Percentiles rank a stretch among this genome's conserved stretches.
Conservation (phyloP, 345 rosid genomes). For the Isatis tinctoria region DNA sequence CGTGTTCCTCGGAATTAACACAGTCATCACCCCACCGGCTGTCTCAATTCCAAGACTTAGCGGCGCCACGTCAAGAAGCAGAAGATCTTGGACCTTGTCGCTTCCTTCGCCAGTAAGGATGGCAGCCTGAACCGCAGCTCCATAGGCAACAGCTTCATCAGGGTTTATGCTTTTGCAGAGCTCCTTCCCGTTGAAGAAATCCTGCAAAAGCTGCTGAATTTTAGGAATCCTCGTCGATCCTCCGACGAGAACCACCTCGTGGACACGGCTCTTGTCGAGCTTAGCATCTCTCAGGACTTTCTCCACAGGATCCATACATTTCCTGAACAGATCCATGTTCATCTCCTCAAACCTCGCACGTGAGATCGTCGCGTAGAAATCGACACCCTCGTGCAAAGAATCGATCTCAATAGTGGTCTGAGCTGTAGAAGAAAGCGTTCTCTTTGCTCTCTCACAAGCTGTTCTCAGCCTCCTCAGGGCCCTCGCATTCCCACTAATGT, state of each 20-base stretch:
- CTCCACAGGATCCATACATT: conserved; percentile 51
- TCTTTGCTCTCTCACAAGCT: conserved; percentile 69
- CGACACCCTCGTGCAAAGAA: conserved; percentile 43
- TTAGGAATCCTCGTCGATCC: conserved; percentile 51
- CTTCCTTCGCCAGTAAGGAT: conserved; percentile 45
- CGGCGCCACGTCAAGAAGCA: conserved; percentile 43
- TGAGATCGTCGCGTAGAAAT: conserved; percentile 39
- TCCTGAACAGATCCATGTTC: conserved; percentile 47
- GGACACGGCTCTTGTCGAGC: conserved; percentile 36
- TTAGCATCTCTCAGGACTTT: conserved; percentile 39
- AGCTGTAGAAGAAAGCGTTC: conserved; percentile 52
- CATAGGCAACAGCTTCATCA: conserved; percentile 46
- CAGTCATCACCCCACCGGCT: conserved; percentile 49
- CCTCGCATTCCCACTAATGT: conserved; percentile 56
- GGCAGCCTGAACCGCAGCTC: conserved; percentile 52
- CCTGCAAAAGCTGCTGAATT: conserved; percentile 42
- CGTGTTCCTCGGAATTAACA: conserved; percentile 42
- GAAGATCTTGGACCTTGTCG: conserved; percentile 42
- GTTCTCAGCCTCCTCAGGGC: conserved; percentile 72
- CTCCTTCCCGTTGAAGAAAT: conserved; percentile 47
- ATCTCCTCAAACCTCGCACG: conserved; percentile 49
- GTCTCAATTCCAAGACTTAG: conserved; percentile 46
- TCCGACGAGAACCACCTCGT: conserved; percentile 44
- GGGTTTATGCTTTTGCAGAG: conserved; percentile 48
- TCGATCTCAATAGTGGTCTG: conserved; percentile 48